Evolutionary conservation across 2,329 filamentous ascomycete species (phyloP).

Genomic region (Epichloe aotearoae): DNA sequence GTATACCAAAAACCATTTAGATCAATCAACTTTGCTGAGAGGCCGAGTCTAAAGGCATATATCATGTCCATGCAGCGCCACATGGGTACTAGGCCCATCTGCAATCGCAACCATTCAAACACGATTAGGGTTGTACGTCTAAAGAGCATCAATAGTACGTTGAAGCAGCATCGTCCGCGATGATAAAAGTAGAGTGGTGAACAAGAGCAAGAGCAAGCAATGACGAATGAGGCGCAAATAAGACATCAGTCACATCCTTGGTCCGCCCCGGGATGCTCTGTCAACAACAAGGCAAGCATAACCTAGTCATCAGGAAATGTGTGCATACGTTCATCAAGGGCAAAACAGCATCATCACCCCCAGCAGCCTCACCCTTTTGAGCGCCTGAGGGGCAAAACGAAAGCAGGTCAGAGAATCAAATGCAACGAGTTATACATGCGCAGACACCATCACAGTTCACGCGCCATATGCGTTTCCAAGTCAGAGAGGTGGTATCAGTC

Average conservation of each 20-base stretch:
- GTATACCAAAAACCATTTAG: neutral
- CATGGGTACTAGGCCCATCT: neutral
- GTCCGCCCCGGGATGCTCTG: neutral
- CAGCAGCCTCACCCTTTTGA: neutral
- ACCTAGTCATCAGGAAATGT: conserved; percentile 1
- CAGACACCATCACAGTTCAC: conserved; percentile 17
- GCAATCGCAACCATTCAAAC: neutral
- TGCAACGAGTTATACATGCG: conserved; percentile 19
- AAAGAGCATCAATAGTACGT: neutral
- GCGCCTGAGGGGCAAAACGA: neutral
- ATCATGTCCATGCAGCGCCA: neutral
- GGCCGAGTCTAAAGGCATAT: neutral
- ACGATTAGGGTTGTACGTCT: neutral
- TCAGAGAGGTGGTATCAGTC: conserved; percentile 18
- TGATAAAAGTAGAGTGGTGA: neutral
- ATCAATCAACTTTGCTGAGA: neutral
- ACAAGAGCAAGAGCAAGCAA: neutral
- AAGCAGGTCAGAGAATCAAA: conserved; percentile 4
- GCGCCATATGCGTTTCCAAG: conserved; percentile 10
- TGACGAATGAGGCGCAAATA: neutral
- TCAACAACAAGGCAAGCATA: neutral
- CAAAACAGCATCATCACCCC: neutral
- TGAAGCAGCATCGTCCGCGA: neutral
- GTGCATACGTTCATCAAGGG: conserved; percentile 2
- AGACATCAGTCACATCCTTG: neutral